These are phyloP conservation scores for Coix lacrymajobi DNA, from an alignment of 176 grass and related monocot genomes.

Conservation along the genomic window DNA sequence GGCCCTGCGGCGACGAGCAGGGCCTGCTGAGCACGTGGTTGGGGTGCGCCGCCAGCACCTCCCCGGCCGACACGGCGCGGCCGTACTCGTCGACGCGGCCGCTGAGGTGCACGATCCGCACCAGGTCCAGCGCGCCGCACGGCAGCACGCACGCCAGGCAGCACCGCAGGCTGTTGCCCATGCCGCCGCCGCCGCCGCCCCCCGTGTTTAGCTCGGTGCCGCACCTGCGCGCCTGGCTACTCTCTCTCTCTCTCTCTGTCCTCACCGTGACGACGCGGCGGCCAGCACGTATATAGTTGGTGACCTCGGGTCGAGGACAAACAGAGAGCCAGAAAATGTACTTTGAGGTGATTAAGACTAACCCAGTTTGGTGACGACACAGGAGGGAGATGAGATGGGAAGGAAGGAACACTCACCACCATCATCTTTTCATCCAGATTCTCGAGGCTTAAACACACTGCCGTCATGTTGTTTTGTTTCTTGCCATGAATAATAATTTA, in stretches of 20 bases:
- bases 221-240: background rate
- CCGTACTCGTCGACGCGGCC: slow-evolving; percentile 90
- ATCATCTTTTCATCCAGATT: too few species aligned
- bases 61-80: slow-evolving; percentile 53
- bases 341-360: background rate
- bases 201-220: too few species aligned
- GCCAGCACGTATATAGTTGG: slow-evolving; percentile 12
- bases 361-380: background rate
- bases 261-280: background rate
- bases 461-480: background rate
- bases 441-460: too few species aligned
- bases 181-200: background rate
- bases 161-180: slow-evolving; percentile 79
- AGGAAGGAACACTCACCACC: too few species aligned
- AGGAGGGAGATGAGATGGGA: too few species aligned
- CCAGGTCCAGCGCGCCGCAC: slow-evolving; percentile 81
- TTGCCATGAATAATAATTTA: background rate
- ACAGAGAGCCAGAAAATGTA: background rate
- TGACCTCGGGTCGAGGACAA: background rate
- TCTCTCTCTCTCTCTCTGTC: too few species aligned
- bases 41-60: slow-evolving; percentile 72
- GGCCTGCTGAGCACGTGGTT: slow-evolving; percentile 68
- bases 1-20: slow-evolving; percentile 40
- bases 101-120: slow-evolving; percentile 79
- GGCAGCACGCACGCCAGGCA: slow-evolving; percentile 89